Conservation (phyloP, 768 basidiomycete genomes). For the Boletellus ananiceps region DNA sequence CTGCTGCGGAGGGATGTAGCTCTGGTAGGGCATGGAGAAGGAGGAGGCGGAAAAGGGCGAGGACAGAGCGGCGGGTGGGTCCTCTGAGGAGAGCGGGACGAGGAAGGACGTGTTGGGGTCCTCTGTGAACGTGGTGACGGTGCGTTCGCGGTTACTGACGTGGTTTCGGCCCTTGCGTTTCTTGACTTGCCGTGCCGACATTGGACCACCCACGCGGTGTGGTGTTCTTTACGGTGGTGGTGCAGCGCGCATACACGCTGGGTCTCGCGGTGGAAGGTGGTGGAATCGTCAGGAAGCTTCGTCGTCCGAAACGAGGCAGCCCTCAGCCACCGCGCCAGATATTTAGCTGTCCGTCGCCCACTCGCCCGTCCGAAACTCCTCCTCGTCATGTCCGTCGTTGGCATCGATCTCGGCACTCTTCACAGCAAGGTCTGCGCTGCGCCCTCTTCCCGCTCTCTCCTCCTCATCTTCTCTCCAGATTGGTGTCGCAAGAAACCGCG, state of each 20-base stretch:
- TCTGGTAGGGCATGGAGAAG: constrained; percentile 38
- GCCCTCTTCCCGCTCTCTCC: background rate
- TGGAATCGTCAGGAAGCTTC: constrained; percentile 25
- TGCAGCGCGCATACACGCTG: background rate
- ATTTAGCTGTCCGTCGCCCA: constrained; percentile 3
- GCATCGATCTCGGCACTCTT: constrained; percentile 89
- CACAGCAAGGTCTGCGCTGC: constrained; percentile 65
- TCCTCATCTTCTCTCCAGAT: constrained; percentile 46
- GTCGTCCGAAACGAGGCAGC: constrained; percentile 20
- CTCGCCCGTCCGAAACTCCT: background rate
- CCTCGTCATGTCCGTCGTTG: constrained; percentile 82
- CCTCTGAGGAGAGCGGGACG: constrained; percentile 49
- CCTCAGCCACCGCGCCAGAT: constrained; percentile 16
- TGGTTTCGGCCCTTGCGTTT: constrained; percentile 56
- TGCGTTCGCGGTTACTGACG: constrained; percentile 56
- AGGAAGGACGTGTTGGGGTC: constrained; percentile 52
- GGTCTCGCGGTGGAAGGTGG: constrained; percentile 19
- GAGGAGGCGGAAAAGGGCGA: constrained; percentile 37
- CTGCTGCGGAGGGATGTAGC: constrained; percentile 30
- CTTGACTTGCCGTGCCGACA: constrained; percentile 62
- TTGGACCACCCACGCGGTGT: constrained; percentile 21
- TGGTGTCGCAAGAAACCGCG: constrained; percentile 91
- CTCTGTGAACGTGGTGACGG: constrained; percentile 63
- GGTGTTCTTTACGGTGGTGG: too few relatives aligned
- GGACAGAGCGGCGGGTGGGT: constrained; percentile 38